A percentile compares a stretch with the other conserved stretches of the same genome.
Conservation (phyloP, 2,329 filamentous ascomycete species). For the Tolypocladium album region DNA sequence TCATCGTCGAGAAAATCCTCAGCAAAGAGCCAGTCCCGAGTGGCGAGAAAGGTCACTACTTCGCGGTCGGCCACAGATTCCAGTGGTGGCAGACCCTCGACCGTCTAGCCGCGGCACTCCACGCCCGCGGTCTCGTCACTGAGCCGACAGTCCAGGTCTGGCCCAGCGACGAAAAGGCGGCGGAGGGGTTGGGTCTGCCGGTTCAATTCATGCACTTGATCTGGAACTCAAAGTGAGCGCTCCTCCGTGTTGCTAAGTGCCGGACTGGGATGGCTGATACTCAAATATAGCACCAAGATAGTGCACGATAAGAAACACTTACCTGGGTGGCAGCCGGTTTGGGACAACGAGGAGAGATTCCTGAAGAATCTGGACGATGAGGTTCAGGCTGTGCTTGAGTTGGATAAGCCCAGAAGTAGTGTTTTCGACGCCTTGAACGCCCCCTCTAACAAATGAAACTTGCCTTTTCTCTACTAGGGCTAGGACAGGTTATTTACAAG, state of each 20-base stretch:
- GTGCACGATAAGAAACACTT: neutral
- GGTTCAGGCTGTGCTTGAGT: neutral
- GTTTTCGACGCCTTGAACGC: neutral
- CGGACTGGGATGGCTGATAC: neutral
- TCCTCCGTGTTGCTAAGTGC: neutral
- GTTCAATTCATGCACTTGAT: neutral
- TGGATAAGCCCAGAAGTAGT: neutral
- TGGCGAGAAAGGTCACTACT: neutral
- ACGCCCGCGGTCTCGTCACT: neutral
- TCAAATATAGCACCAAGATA: neutral
- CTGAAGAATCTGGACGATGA: neutral
- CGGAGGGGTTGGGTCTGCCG: neutral
- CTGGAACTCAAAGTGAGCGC: neutral
- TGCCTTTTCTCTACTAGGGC: too few species aligned
- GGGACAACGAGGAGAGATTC: neutral
- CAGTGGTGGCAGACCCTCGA: neutral
- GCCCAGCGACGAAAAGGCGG: neutral
- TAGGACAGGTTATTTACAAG: too few species aligned
- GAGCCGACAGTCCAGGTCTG: neutral
- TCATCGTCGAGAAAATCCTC: neutral
- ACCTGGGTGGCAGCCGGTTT: neutral
- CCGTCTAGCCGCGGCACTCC: neutral
- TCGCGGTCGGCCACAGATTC: neutral
- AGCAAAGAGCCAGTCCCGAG: neutral
- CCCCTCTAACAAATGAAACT: neutral